Evolutionary conservation across 2,329 filamentous ascomycete species (phyloP).

Genomic region (Zasmidium cellare): DNA sequence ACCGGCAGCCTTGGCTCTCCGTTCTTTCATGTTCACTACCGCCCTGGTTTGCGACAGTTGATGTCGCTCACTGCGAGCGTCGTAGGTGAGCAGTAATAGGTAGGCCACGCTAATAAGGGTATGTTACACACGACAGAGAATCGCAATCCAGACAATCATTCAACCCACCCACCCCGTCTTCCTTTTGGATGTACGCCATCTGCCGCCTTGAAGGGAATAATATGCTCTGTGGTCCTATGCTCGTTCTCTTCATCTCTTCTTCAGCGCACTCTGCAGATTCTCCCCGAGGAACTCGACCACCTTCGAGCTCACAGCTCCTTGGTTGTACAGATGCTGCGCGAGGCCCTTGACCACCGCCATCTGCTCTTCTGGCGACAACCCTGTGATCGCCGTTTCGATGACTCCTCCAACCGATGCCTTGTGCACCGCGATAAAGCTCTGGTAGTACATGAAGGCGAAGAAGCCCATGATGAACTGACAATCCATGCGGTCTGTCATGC

Average conservation of each 20-base stretch:
- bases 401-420: constrained; percentile 82
- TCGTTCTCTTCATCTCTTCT: constrained; percentile 9
- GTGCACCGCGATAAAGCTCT: constrained; percentile 87
- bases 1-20: neutral
- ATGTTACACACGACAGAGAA: neutral
- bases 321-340: constrained; percentile 64
- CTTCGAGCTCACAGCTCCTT: constrained; percentile 57
- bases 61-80: neutral
- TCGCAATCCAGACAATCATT: neutral
- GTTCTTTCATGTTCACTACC: too few species aligned
- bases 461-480: constrained; percentile 99
- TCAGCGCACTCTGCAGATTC: constrained; percentile 24
- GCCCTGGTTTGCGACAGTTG: constrained; percentile 2
- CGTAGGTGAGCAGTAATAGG: neutral
- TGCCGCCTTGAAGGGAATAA: neutral
- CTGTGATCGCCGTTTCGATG: constrained; percentile 87
- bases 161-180: neutral
- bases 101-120: neutral
- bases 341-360: constrained; percentile 70
- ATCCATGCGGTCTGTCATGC: constrained; percentile 98
- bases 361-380: constrained; percentile 84
- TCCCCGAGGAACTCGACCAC: constrained; percentile 43
- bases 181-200: neutral
- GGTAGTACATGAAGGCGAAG: constrained; percentile 98
- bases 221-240: neutral